phyloP scores from a whole-genome alignment of 257 asterid species.

The Striga asiatica region DNA sequence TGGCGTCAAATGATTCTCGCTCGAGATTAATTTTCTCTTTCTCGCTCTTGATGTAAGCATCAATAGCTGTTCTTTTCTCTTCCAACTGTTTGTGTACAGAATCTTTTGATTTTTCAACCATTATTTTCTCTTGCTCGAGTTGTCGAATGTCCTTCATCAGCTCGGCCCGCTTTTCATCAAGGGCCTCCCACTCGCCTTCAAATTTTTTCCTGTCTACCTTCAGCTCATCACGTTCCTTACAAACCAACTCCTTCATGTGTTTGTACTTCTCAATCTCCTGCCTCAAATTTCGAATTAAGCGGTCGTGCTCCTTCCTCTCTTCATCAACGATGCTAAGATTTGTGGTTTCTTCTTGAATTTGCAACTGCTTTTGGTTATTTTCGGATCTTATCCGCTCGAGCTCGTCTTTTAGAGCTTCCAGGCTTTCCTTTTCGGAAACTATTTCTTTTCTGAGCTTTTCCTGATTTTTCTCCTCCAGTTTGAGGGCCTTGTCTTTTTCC shows the following conservation, averaged over 20 bases:
- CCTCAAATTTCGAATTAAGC: slow-evolving; percentile 43
- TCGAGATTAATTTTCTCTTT: slow-evolving; percentile 54
- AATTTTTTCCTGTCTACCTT: slow-evolving; percentile 58
- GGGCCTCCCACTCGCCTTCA: slow-evolving; percentile 79
- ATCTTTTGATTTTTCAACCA: slow-evolving; percentile 29
- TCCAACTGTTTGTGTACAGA: slow-evolving; percentile 40
- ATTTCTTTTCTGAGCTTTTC: slow-evolving; percentile 31
- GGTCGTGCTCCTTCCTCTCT: slow-evolving; percentile 49
- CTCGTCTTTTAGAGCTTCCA: slow-evolving; percentile 37
- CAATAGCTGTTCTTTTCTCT: slow-evolving; percentile 41
- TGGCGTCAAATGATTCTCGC: slow-evolving; percentile 63
- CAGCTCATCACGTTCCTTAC: slow-evolving; percentile 51
- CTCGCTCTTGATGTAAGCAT: slow-evolving; percentile 46
- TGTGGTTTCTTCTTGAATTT: slow-evolving; percentile 36
- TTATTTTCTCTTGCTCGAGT: slow-evolving; percentile 41
- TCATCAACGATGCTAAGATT: slow-evolving; percentile 38
- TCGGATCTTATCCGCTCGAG: slow-evolving; percentile 52
- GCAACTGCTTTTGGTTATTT: slow-evolving; percentile 33
- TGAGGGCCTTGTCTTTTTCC: slow-evolving; percentile 56
- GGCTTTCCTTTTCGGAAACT: slow-evolving; percentile 39
- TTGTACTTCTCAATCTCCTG: slow-evolving; percentile 61
- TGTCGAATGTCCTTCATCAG: slow-evolving; percentile 30
- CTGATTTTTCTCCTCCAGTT: slow-evolving; percentile 38
- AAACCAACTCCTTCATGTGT: slow-evolving; percentile 34
- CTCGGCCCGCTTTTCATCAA: slow-evolving; percentile 60